Evolutionary conservation across 768 basidiomycete genomes (phyloP).

Genomic region (Macrocybe gigantea): DNA sequence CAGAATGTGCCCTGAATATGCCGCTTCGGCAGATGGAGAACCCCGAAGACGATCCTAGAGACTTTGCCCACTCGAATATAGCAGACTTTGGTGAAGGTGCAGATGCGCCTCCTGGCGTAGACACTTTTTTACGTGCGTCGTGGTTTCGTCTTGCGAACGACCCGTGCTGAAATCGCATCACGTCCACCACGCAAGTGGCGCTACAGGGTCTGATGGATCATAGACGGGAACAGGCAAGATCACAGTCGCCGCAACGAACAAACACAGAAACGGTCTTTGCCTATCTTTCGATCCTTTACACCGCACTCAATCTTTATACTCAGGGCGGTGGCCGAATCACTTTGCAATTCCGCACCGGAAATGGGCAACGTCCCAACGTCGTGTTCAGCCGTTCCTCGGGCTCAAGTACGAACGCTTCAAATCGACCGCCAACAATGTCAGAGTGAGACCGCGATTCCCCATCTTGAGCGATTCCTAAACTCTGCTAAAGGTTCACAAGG

Average conservation of each 20-base stretch:
- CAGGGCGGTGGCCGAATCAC: slow-evolving; percentile 11
- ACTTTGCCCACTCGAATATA: slow-evolving; percentile 39
- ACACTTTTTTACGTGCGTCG: slow-evolving; percentile 44
- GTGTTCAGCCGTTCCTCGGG: neutral
- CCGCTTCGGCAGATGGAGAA: slow-evolving; percentile 58
- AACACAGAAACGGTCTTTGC: too few relatives aligned
- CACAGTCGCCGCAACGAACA: slow-evolving; percentile 1
- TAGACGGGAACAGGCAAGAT: slow-evolving; percentile 17
- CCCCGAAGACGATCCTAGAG: slow-evolving; percentile 68
- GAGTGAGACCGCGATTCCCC: slow-evolving; percentile 34
- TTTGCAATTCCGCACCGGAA: slow-evolving; percentile 9
- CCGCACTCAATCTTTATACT: neutral
- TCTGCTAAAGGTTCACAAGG: slow-evolving; percentile 27
- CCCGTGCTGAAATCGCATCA: neutral
- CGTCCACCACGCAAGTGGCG: slow-evolving; percentile 17
- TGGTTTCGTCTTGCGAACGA: neutral
- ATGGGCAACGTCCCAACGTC: slow-evolving; percentile 5
- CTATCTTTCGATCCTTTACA: too few relatives aligned
- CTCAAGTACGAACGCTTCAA: too few relatives aligned
- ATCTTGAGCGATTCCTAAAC: neutral
- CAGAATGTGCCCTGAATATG: slow-evolving; percentile 5
- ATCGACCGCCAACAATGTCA: slow-evolving; percentile 35
- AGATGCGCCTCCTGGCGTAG: slow-evolving; percentile 30
- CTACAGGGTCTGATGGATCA: slow-evolving; percentile 32
- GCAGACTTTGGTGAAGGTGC: slow-evolving; percentile 21